Evolutionary conservation across 2,329 filamentous ascomycete species (phyloP), one percentile per base, ranked within the genome.

Genomic region (Plectosphaerella cucumerina): DNA sequence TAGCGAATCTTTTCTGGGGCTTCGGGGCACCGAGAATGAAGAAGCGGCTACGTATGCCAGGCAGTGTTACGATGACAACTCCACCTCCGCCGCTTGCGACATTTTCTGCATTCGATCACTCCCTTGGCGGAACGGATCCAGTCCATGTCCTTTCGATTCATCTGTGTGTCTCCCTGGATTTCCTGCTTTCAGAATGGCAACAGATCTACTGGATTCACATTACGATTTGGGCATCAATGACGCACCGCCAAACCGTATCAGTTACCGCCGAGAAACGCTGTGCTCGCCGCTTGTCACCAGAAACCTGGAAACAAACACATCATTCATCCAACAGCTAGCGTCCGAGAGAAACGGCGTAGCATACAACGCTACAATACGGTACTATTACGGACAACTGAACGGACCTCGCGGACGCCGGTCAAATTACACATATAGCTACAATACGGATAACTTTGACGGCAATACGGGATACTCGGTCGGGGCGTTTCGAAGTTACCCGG

Each of bases 151-250:
- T 2, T 63, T 62, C 23, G 46, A 45, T 0, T 34, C 42, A 2
- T 33, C 26, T 1, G 45, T 62, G 0, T 62, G 60, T 43, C 15
- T 35, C 1, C 26, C 26, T 8, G 34, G 48, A 5, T 8, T 17
- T 2, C 60, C 48, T 3, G 21, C 58, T 8, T 21, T 52, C 8
- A 34, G 8, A 8, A 51, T 55, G 50, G 21, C 48, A 15, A 54
- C 57, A 1, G 58, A 55, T 1, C 49, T 50, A 44, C 33, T 63
- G 4, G 47, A 60, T 20, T 59, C 53, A 12, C 47, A 58, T 15
- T 20, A 46, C 0, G 46, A 62, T 18, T 23, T 62, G 3, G 61
- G 59, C 1, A 47, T 62, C 9, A 62, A 61, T 31, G 48, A 52
- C 2, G 57, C 54, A 1, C 15, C 17, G 6, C n/a, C 58, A 1